Evolutionary conservation across 1,139 yeast species (phyloP), one percentile per base, ranked within the genome.

Genomic region (Casaregolazyma lundiana): DNA sequence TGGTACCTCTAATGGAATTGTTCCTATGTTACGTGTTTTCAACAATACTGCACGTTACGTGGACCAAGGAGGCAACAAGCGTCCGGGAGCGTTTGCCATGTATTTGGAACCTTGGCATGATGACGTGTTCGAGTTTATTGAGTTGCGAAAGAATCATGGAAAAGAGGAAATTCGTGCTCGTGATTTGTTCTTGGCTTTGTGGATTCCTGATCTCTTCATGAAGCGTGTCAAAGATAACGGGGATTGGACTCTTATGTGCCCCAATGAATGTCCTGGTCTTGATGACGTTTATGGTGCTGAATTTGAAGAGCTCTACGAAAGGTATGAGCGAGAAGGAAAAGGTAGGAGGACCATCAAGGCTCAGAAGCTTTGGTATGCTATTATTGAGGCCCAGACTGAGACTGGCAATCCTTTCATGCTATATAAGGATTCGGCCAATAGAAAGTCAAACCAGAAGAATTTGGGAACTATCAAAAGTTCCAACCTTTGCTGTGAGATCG

Each of bases 381-480:
- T 87, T 55, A 72, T 87, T 54, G 95, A 87, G 64, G 84, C 95
- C 41, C 96, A 87, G 71, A 85, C 92, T 46, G 96, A 87, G 72
- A 87, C 96, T 30, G 96, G 96, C 63, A 84, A 88, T 60, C 96
- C 96, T 44, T 88, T 84, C 73, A 85, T 87, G 88, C 75, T 87
- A 41, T 87, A 86, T 73, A 87, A 87, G 70, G 96, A 87, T 70
- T 80, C 95, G 38, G 84, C 95, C 72, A 87, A 87, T 71, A 61
- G 74, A 55, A 87, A 88, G 70, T 75, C 86, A 53, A 87, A 87
- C 69, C 96, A 87, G 69, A 79, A 86, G 77, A 87, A 87, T 66
- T 72, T 87, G 66, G 96, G 96, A 61, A 74, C 83, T 43, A 87
- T 87, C 69, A 87, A 87, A 70, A 84, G 94, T 37, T 86, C 95